phyloP scores from a whole-genome alignment of 2,329 filamentous ascomycete genomes.

The Aspergillus clavatus region DNA sequence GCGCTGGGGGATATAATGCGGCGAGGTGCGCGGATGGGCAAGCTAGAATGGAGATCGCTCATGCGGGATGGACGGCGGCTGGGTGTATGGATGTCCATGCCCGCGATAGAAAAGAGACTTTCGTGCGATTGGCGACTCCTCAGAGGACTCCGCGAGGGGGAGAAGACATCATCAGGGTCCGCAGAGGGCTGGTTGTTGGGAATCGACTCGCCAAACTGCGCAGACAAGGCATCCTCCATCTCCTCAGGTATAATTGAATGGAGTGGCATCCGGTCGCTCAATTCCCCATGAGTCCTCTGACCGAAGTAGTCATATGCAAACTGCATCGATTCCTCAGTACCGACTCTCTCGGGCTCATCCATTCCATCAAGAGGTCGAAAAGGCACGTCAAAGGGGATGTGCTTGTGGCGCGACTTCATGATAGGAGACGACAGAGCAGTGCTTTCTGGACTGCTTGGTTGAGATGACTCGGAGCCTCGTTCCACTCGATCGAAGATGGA shows the following conservation, averaged over 20 bases:
- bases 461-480: conserved; percentile 60
- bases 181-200: conserved; percentile 9
- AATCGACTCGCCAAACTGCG: conserved; percentile 13
- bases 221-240: conserved; percentile 27
- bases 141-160: conserved; percentile 40
- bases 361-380: conserved; percentile 32
- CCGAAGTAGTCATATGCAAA: conserved; percentile 14
- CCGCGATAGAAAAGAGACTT: conserved; percentile 79
- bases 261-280: conserved; percentile 15
- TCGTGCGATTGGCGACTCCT: conserved; percentile 74
- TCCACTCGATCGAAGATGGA: conserved; percentile 74
- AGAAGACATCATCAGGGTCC: conserved; percentile 20
- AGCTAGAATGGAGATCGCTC: conserved; percentile 50
- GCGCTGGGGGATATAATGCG: conserved; percentile 44
- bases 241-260: conserved; percentile 39
- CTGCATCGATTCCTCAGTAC: conserved; percentile 6
- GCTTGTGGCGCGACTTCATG: conserved; percentile 58
- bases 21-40: conserved; percentile 38
- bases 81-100: conserved; percentile 84
- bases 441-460: conserved; percentile 77
- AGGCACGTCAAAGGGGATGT: conserved; percentile 55
- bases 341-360: conserved; percentile 12
- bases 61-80: conserved; percentile 72
- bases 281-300: conserved; percentile 16
- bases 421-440: conserved; percentile 59